Evolutionary conservation across 2,329 filamentous ascomycete species (phyloP).

Genomic region (Simplicillium aogashimaense): DNA sequence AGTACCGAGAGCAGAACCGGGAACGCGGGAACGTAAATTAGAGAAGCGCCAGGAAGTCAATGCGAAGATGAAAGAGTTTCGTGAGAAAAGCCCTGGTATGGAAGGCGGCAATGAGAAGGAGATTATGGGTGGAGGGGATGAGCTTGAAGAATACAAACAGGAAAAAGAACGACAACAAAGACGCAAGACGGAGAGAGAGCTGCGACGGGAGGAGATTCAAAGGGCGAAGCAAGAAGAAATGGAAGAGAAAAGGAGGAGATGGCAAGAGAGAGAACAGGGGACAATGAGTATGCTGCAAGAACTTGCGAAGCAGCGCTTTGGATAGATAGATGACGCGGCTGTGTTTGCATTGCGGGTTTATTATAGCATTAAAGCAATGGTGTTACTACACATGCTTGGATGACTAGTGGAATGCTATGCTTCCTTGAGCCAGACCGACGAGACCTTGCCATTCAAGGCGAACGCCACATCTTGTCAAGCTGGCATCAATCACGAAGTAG

Average conservation of each 20-base stretch:
- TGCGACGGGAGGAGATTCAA: conserved; percentile 70
- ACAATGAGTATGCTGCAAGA: conserved; percentile 75
- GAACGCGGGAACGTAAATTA: conserved; percentile 70
- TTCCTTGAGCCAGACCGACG: too few species aligned
- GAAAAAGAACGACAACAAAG: conserved; percentile 54
- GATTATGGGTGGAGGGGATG: conserved; percentile 63
- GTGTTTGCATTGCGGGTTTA: too few species aligned
- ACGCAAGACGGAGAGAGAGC: conserved; percentile 76
- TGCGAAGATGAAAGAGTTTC: conserved; percentile 64
- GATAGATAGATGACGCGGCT: conserved; percentile 23
- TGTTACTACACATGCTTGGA: too few species aligned
- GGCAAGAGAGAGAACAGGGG: conserved; percentile 68
- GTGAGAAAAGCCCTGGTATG: conserved; percentile 53
- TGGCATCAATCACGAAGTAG: too few species aligned
- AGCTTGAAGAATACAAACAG: conserved; percentile 58
- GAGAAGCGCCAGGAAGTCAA: conserved; percentile 74
- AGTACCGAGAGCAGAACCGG: conserved; percentile 70
- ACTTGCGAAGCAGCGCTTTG: conserved; percentile 72
- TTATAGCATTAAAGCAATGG: too few species aligned
- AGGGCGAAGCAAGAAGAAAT: conserved; percentile 68
- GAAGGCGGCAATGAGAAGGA: conserved; percentile 55
- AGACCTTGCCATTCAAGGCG: too few species aligned
- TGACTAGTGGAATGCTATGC: too few species aligned
- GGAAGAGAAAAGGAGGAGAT: conserved; percentile 62
- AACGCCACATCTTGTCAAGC: too few species aligned